These are phyloP conservation scores for Russula vinacea DNA, from an alignment of 768 basidiomycete species.

Conservation along the genomic window DNA sequence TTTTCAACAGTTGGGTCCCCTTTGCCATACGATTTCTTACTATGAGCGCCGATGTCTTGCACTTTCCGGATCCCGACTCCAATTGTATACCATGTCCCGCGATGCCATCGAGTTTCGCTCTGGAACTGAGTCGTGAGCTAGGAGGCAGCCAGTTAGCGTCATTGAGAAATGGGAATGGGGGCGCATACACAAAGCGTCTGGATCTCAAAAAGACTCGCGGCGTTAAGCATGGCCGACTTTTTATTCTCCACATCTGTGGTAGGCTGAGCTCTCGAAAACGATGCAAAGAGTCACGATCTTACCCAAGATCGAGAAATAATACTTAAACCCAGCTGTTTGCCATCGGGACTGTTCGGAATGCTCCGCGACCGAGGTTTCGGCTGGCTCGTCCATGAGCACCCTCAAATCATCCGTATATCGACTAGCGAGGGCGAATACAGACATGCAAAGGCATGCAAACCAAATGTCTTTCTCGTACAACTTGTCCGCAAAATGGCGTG, in stretches of 20 bases:
- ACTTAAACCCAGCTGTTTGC: constrained; percentile 58
- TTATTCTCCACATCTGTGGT: constrained; percentile 49
- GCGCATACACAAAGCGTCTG: constrained; percentile 51
- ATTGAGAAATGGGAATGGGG: constrained; percentile 24
- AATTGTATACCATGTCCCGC: constrained; percentile 47
- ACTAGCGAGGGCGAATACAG: constrained; percentile 35
- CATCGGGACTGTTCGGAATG: constrained; percentile 42
- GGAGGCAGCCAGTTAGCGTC: not conserved
- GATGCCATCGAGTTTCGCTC: constrained; percentile 45
- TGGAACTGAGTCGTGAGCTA: constrained; percentile 51
- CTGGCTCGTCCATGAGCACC: constrained; percentile 33
- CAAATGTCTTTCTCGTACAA: constrained; percentile 47
- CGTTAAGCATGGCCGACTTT: constrained; percentile 51
- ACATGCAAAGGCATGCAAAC: constrained; percentile 36
- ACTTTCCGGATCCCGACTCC: constrained; percentile 48
- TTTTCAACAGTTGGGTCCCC: constrained; percentile 39
- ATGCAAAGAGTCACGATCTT: constrained; percentile 26
- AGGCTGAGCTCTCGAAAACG: constrained; percentile 18
- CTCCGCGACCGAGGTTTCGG: constrained; percentile 32
- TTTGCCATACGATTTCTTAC: constrained; percentile 38
- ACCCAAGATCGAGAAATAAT: constrained; percentile 57
- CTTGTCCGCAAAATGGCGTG: constrained; percentile 53
- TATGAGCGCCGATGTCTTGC: constrained; percentile 52
- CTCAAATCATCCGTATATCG: constrained; percentile 34
- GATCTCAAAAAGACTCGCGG: constrained; percentile 59